Conservation (phyloP, 768 basidiomycete genomes). For the Tulasnella sp. region DNA sequence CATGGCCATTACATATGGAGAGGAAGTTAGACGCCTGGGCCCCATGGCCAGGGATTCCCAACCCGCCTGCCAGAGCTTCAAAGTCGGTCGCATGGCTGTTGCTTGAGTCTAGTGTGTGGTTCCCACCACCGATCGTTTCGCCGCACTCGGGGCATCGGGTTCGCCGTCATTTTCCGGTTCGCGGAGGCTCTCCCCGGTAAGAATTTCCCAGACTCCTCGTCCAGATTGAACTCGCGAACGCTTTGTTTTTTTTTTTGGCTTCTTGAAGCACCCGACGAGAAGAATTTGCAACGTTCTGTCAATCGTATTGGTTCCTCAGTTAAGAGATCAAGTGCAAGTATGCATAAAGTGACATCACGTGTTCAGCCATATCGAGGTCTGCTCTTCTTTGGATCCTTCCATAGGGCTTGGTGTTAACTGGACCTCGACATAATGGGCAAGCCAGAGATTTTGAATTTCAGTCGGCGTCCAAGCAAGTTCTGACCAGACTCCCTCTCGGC, state of each 20-base stretch:
- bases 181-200: not conserved
- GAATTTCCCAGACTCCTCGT: not conserved
- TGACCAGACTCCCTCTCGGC: slow-evolving; percentile 49
- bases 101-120: slow-evolving; percentile 33
- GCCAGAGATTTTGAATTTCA: slow-evolving; percentile 52
- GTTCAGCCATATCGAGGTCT: slow-evolving; percentile 65
- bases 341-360: slow-evolving; percentile 31
- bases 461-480: slow-evolving; percentile 50
- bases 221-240: not conserved
- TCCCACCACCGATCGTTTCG: slow-evolving; percentile 36
- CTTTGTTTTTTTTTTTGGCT: not conserved
- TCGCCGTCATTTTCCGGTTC: not conserved
- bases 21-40: too few species aligned
- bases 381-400: slow-evolving; percentile 65
- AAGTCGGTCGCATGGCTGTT: slow-evolving; percentile 37
- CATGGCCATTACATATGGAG: too few species aligned
- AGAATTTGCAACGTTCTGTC: slow-evolving; percentile 28
- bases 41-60: not conserved
- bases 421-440: slow-evolving; percentile 65
- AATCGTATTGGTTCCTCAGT: not conserved
- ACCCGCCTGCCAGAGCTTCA: slow-evolving; percentile 10
- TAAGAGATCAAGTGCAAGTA: not conserved
- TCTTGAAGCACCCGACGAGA: slow-evolving; percentile 14
- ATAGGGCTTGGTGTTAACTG: slow-evolving; percentile 63
- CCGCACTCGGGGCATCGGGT: slow-evolving; percentile 39